phyloP scores from a whole-genome alignment of 129 eudicot genomes.

The Oenanthe sinensis region DNA sequence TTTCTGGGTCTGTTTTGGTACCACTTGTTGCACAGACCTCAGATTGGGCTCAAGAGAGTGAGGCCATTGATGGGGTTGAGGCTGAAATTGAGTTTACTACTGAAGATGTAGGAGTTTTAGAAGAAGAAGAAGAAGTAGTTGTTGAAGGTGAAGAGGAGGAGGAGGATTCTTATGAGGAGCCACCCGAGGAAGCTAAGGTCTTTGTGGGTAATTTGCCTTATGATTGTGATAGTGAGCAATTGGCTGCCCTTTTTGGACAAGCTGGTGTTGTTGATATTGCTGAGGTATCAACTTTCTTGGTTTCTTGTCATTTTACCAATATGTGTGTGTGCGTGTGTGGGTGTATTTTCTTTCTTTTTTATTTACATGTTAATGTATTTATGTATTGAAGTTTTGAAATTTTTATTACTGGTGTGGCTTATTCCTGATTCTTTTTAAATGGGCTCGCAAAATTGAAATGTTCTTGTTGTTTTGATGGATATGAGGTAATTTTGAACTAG shows the following conservation, averaged over 20 bases:
- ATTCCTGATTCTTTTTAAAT: background rate
- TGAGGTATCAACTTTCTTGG: constrained; percentile 43
- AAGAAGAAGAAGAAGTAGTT: background rate
- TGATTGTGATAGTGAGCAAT: constrained; percentile 54
- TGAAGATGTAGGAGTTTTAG: constrained; percentile 2
- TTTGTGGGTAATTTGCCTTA: constrained; percentile 81
- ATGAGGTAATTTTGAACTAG: background rate
- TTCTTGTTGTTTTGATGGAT: background rate
- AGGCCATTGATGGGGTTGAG: background rate
- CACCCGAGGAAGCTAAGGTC: constrained; percentile 68
- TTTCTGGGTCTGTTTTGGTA: constrained; percentile 17
- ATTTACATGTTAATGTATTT: background rate
- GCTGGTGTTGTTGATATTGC: constrained; percentile 86
- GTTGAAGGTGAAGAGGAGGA: constrained; percentile 16
- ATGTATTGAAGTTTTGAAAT: background rate
- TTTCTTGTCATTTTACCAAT: background rate
- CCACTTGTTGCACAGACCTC: constrained; percentile 28
- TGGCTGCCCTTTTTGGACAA: constrained; percentile 58
- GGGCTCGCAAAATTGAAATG: background rate
- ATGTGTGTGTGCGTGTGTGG: background rate
- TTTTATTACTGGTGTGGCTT: background rate
- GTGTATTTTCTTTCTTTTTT: background rate
- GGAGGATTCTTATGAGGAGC: constrained; percentile 25
- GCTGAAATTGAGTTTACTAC: constrained; percentile 2
- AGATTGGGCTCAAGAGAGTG: constrained; percentile 36